Evolutionary conservation across 2,329 filamentous ascomycete genomes (phyloP).

Genomic region (Pyrenochaeta sp.): DNA sequence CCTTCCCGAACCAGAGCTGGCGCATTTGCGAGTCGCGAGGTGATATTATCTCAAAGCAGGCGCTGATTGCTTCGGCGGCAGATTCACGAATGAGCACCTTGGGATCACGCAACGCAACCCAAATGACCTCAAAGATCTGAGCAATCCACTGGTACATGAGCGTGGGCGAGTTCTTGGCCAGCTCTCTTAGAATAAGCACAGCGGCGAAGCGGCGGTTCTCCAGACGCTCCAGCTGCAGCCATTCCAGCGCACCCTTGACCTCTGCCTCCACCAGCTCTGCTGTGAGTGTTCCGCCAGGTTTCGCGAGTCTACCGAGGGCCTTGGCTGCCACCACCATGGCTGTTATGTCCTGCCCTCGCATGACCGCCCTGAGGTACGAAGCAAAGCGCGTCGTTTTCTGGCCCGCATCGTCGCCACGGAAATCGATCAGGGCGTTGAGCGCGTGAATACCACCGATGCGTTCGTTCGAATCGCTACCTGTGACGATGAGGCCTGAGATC

Average conservation of each 20-base stretch:
- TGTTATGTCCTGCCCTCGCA: conserved; percentile 88
- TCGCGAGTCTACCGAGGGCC: conserved; percentile 87
- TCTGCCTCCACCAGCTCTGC: conserved; percentile 96
- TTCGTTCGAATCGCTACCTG: conserved; percentile 86
- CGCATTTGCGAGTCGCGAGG: conserved; percentile 91
- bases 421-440: conserved; percentile 91
- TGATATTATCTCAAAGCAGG: conserved; percentile 94
- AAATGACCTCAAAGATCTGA: conserved; percentile 95
- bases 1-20: conserved; percentile 86
- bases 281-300: conserved; percentile 90
- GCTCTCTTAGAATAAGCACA: conserved; percentile 86
- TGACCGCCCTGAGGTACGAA: conserved; percentile 84
- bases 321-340: conserved; percentile 91
- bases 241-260: conserved; percentile 94
- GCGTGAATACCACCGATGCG: conserved; percentile 91
- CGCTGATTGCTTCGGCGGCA: conserved; percentile 90
- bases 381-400: conserved; percentile 95
- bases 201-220: conserved; percentile 94
- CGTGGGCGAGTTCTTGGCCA: conserved; percentile 91
- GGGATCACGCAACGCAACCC: conserved; percentile 89
- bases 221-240: conserved; percentile 92
- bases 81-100: conserved; percentile 92
- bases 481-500: conserved; percentile 78
- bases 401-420: conserved; percentile 92
- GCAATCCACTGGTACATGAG: conserved; percentile 94